Base-by-base conservation (phyloP, 148 eudicot genomes). In the Vaccinium myrtillus region DNA sequence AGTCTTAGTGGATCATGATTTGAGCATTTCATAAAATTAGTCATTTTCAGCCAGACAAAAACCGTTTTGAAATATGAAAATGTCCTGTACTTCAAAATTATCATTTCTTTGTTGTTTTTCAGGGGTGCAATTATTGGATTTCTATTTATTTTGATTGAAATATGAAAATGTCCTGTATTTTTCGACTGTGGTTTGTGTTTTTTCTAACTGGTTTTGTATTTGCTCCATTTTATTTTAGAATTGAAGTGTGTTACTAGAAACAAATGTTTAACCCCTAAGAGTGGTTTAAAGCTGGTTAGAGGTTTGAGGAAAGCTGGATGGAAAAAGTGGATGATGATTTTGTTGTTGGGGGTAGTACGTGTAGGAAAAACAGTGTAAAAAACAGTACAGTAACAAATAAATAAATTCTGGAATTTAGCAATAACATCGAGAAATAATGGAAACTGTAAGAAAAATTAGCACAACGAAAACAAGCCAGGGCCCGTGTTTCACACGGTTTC, bases 191-290 rank as follows among this genome's bases (percentile, higher is more conserved):
- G 25, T 27, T 79, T 50, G 43, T n/a, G 3, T 56, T 23, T 56
- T 56, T 79, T 10, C 51, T 19, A 54, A 79, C n/a, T 56, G 23
- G 55, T 79, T 79, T 55, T 36, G 46, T 79, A 39, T 55, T 79
- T 56, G 27, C 25, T 0, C 49, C 27, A 1, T n/a, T 30, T 54
- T 9, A 16, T 5, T 8, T n/a, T 0, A 74, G 21, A 19, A 55
- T 56, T 56, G 16, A 19, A 55, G n/a, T 49, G 23, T 32, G 50
- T 18, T 7, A 8, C 48, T 36, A 9, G 9, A 79, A 79, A 18
- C 49, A 55, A 55, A 8, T 56, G 50, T 56, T 27, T 10, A 36
- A 53, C 69, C 61, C 23, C 82, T 36, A 56, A n/a, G 58, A 56
- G 49, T 63, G 36, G 79, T 76, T 46, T 50, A 46, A 48, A 76